phyloP scores from a whole-genome alignment of 202 grass and related monocot genomes.

The Tripidium arundinaceum region DNA sequence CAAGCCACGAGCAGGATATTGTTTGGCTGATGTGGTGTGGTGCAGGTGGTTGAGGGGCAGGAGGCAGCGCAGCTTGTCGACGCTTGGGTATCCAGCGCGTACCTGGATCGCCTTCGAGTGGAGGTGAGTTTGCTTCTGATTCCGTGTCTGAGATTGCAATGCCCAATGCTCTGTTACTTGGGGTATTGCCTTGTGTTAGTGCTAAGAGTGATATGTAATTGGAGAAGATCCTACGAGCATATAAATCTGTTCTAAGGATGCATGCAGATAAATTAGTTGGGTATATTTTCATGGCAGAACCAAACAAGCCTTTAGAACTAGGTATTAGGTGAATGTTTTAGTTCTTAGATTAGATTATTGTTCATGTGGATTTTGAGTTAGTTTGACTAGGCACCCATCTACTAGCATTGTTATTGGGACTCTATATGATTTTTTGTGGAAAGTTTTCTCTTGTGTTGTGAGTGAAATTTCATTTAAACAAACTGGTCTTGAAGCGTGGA shows the following conservation, averaged over 20 bases:
- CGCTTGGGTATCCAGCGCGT: conserved; percentile 69
- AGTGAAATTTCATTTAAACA: not conserved
- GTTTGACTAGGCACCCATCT: not conserved
- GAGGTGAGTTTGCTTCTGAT: conserved; percentile 42
- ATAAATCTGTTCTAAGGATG: not conserved
- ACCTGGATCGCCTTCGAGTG: conserved; percentile 67
- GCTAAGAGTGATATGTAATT: not conserved
- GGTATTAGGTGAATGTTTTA: not conserved
- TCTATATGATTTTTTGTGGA: not conserved
- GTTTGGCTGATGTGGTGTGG: conserved; percentile 18
- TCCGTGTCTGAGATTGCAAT: too few relatives aligned
- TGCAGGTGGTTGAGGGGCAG: conserved; percentile 85
- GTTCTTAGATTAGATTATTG: not conserved
- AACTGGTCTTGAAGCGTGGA: not conserved
- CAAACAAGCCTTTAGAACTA: not conserved
- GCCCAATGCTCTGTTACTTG: not conserved
- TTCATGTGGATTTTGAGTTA: not conserved
- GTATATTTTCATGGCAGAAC: too few relatives aligned
- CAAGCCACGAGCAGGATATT: not conserved
- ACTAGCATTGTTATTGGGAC: not conserved
- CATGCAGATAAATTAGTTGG: not conserved
- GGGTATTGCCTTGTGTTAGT: not conserved
- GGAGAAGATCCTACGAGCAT: not conserved
- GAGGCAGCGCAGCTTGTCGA: conserved; percentile 59
- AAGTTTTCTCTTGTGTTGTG: not conserved